phyloP scores from a whole-genome alignment of 2,329 filamentous ascomycete genomes.

The Stachybotrys elegans region DNA sequence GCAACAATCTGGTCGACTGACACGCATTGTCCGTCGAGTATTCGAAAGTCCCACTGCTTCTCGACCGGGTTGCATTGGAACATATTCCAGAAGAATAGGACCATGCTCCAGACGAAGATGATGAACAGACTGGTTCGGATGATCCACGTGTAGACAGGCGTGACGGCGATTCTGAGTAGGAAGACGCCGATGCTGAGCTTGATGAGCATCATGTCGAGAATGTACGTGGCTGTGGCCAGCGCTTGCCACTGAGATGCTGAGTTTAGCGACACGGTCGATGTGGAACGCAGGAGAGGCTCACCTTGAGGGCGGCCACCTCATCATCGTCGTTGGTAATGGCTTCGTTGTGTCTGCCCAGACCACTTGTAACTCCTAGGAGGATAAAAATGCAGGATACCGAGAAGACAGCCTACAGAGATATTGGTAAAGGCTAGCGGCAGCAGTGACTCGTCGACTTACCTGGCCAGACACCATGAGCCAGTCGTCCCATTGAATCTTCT shows the following conservation, averaged over 20 bases:
- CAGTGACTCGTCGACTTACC: slow-evolving; percentile 31
- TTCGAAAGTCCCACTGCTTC: slow-evolving; percentile 49
- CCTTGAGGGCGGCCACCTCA: slow-evolving; percentile 41
- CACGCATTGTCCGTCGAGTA: slow-evolving; percentile 38
- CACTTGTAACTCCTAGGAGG: slow-evolving; percentile 33
- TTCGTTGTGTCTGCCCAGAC: slow-evolving; percentile 42
- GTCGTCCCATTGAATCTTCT: slow-evolving; percentile 43
- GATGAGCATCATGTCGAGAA: slow-evolving; percentile 51
- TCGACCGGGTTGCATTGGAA: slow-evolving; percentile 46
- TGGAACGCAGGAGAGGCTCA: slow-evolving; percentile 14
- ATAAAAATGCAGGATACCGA: slow-evolving; percentile 43
- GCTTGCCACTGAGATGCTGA: slow-evolving; percentile 43
- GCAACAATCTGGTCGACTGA: slow-evolving; percentile 36
- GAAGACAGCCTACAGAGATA: slow-evolving; percentile 32
- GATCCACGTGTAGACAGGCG: slow-evolving; percentile 42
- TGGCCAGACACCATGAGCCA: slow-evolving; percentile 48
- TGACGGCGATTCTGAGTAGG: slow-evolving; percentile 41
- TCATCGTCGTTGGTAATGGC: slow-evolving; percentile 33
- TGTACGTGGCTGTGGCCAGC: slow-evolving; percentile 43
- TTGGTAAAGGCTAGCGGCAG: slow-evolving; percentile 6
- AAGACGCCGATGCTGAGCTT: slow-evolving; percentile 56
- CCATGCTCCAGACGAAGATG: slow-evolving; percentile 40
- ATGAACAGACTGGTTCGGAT: slow-evolving; percentile 40
- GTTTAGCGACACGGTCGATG: too few species aligned
- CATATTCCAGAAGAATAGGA: slow-evolving; percentile 47